Percentiles rank a stretch among this genome's conserved stretches.
Conservation (phyloP, 176 grass and related monocot species). For the Otatea glauca region DNA sequence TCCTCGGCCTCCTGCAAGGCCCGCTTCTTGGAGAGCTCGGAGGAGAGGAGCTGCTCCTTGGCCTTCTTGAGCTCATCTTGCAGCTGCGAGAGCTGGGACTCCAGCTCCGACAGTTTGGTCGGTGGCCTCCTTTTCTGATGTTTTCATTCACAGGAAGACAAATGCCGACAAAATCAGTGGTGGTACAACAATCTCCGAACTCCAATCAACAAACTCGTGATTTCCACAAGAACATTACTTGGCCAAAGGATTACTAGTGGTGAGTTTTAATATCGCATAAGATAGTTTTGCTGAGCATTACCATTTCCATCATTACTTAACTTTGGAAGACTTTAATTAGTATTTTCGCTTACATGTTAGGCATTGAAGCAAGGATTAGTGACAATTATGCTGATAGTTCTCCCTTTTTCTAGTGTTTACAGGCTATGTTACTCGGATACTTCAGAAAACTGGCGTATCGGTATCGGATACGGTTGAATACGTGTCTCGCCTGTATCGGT, state of each 20-base stretch:
- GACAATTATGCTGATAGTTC: neutral
- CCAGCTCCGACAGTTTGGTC: slow-evolving; percentile 63
- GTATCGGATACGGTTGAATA: too few relatives aligned
- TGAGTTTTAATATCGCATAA: neutral
- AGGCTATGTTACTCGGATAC: too few relatives aligned
- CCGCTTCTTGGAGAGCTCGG: slow-evolving; percentile 64
- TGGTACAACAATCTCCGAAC: neutral
- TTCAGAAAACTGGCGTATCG: too few relatives aligned
- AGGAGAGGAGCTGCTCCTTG: slow-evolving; percentile 74
- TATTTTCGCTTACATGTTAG: neutral
- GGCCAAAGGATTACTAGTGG: neutral
- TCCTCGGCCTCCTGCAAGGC: slow-evolving; percentile 78
- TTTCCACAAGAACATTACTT: slow-evolving; percentile 16
- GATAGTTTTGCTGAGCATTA: neutral
- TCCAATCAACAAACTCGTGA: neutral
- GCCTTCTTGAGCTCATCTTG: slow-evolving; percentile 81
- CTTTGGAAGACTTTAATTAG: neutral
- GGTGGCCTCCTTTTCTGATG: slow-evolving; percentile 70
- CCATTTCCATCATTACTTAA: neutral
- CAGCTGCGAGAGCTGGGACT: slow-evolving; percentile 69
- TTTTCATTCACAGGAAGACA: slow-evolving; percentile 43
- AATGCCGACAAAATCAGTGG: slow-evolving; percentile 37
- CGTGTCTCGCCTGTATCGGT: too few relatives aligned
- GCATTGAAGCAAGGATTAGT: neutral
- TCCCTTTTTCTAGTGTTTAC: neutral